Evolutionary conservation across 208 protist genomes (phyloP), one percentile per base, ranked within the genome.

Genomic region (Perkinsela sp.): DNA sequence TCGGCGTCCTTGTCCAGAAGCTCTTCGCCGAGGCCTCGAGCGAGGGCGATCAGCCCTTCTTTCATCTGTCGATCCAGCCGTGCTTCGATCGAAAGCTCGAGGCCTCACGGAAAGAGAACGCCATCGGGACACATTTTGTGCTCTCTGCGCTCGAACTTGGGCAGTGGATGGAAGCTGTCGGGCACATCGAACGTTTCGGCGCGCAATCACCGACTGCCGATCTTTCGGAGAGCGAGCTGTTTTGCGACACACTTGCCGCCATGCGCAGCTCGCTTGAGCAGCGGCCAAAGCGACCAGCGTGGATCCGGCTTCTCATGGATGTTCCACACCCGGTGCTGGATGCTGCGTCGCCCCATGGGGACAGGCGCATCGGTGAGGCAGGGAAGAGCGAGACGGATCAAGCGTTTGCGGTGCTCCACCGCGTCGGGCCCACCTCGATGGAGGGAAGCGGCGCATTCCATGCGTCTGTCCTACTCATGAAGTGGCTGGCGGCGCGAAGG

Each of bases 41-140:
- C 30, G 31, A 29, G 68, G 22, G 73, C 0, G 31, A 32, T 1
- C 67, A 68, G 0, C 66, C 70, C 0, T 31, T 88, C 29, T 96
- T 91, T 72, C 93, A 97, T 73, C 75, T 95, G 1, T 89, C 92
- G 2, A 77, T 98, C 6, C 96, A 98, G 85, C 94, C 94, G 0
- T 98, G 96, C 80, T 98, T 90, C 75, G 96, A 98, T 76, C 93
- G 95, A 66, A 98, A 98, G 77, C 77, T 98, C 15, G 95, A 98
- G 77, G 95, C 95, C 0, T 91, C 88, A 1, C 73, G 94, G 15
- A 73, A 86, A 32, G 83, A 90, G 66, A 90, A 93, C 40, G 75
- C 75, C 31, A 70, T 73, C 57, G 69, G 96, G 72, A 95, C 96
- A 1, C 94, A 98, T 76, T 95, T 85, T 70, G 95, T 98, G 13